These are phyloP conservation scores for Trichoderma sp. DNA, from an alignment of 2,329 filamentous ascomycete genomes.

Conservation along the genomic window DNA sequence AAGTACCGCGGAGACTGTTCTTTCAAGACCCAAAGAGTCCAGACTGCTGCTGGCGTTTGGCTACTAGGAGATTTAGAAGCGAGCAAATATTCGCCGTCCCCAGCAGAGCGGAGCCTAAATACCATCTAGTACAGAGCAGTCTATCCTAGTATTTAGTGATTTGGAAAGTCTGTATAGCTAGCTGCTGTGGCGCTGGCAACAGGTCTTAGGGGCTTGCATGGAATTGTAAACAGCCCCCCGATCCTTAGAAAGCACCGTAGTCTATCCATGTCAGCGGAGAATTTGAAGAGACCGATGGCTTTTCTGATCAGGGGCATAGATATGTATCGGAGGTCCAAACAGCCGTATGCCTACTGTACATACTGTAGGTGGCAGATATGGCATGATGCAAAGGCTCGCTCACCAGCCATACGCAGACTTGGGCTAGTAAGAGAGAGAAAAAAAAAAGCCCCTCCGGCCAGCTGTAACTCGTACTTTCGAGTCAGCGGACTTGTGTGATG, in stretches of 20 bases:
- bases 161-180: background rate
- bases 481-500: constrained; percentile 2
- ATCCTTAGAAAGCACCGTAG: background rate
- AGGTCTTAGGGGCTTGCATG: background rate
- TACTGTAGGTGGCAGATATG: background rate
- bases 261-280: background rate
- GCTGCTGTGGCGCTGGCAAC: background rate
- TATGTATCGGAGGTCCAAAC: background rate
- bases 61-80: background rate
- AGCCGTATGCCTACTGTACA: too few species aligned
- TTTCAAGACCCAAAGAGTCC: too few species aligned
- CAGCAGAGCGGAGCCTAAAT: background rate
- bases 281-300: background rate
- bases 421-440: too few species aligned
- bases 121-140: background rate
- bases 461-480: background rate
- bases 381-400: background rate
- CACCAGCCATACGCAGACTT: background rate
- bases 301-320: background rate
- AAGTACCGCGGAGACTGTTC: background rate
- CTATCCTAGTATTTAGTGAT: background rate
- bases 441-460: background rate
- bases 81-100: background rate
- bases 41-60: background rate
- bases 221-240: background rate